A percentile compares a stretch with the other conserved stretches of the same genome.
These are phyloP conservation scores for Phaeotremella skinneri DNA, from an alignment of 768 basidiomycete genomes.

Conservation along the genomic window DNA sequence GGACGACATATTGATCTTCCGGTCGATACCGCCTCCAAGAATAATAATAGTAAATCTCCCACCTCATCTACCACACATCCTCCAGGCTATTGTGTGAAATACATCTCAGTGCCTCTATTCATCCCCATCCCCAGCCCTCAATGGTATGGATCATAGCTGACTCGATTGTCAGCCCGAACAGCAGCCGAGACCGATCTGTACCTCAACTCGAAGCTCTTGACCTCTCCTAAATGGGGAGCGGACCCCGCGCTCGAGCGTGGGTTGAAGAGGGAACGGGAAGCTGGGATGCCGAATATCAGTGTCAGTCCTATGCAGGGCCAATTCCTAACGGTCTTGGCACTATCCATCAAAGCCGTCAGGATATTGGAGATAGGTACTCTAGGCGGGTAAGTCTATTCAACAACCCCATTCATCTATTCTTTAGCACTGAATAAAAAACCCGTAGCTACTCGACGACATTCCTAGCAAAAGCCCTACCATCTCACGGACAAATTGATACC, in stretches of 20 bases:
- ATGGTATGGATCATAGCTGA: neutral
- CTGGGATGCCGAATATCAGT: constrained; percentile 35
- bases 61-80: no score
- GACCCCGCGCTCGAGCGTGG: constrained; percentile 20
- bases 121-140: no score
- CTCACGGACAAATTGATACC: constrained; percentile 49
- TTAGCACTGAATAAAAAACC: neutral
- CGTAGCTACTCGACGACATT: constrained; percentile 49
- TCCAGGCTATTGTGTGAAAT: no score
- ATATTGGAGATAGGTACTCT: constrained; percentile 68
- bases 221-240: constrained; percentile 15
- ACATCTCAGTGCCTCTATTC: no score
- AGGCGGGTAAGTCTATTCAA: constrained; percentile 57
- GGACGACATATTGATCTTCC: neutral
- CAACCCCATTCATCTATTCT: neutral
- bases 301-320: constrained; percentile 48
- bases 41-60: neutral
- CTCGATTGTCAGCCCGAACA: constrained; percentile 7
- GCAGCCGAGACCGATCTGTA: constrained; percentile 28
- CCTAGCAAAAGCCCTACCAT: constrained; percentile 47
- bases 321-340: constrained; percentile 59
- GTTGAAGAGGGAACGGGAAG: constrained; percentile 26
- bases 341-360: constrained; percentile 59
- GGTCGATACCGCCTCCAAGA: neutral
- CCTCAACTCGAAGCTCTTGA: constrained; percentile 26